Percentiles rank a stretch among this genome's conserved stretches.
Conservation (phyloP, 1,284 basidiomycete genomes). For the Puccinia novopanici region DNA sequence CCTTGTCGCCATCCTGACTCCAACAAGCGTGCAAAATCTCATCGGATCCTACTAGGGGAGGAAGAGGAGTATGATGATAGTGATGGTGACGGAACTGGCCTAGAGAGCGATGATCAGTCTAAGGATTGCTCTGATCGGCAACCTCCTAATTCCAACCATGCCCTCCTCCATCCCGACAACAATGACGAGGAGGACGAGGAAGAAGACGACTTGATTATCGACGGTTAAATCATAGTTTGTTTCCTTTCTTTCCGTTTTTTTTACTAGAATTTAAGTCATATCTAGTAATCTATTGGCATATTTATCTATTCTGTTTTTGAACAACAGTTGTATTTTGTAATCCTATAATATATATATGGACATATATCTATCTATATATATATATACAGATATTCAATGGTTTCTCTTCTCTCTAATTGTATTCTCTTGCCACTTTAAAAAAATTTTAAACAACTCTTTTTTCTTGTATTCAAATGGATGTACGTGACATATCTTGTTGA, state of each 20-base stretch:
- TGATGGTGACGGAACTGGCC: background rate
- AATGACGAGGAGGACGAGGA: background rate
- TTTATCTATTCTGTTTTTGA: no score
- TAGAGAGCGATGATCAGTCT: background rate
- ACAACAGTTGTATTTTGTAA: no score
- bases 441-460: no score
- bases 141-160: background rate
- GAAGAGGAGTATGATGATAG: background rate
- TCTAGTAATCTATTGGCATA: no score
- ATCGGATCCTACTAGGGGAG: background rate
- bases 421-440: no score
- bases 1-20: background rate
- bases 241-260: background rate
- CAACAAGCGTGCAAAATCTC: background rate
- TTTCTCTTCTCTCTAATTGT: no score
- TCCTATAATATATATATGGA: no score
- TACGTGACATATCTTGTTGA: no score
- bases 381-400: no score
- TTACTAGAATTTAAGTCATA: background rate
- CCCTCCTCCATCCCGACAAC: background rate
- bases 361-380: no score
- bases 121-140: background rate
- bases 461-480: no score
- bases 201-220: conserved; percentile 5
- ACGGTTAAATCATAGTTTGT: background rate